phyloP scores from a whole-genome alignment of 441 rosid species.

The Pelargonium myrrhifolium region DNA sequence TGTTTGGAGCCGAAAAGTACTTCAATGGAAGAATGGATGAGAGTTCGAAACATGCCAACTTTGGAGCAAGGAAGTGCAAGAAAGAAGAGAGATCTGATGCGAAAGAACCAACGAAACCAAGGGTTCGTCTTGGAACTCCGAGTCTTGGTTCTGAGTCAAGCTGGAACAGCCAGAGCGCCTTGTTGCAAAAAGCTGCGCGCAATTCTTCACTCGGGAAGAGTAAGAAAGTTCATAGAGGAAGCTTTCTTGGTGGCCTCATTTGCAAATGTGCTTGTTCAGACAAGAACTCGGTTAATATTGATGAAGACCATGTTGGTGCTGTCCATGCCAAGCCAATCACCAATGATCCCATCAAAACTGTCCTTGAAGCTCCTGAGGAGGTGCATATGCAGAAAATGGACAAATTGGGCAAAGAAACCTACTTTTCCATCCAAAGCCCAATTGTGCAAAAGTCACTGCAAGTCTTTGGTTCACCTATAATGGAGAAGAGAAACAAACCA shows the following conservation, averaged over 20 bases:
- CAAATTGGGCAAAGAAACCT: conserved; percentile 17
- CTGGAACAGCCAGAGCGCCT: conserved; percentile 63
- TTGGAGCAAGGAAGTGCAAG: not conserved
- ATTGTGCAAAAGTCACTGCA: conserved; percentile 41
- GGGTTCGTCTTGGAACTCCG: conserved; percentile 19
- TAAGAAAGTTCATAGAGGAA: conserved; percentile 28
- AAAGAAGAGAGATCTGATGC: not conserved
- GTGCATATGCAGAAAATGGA: no score
- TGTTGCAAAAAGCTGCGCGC: conserved; percentile 32
- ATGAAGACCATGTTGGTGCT: conserved; percentile 31
- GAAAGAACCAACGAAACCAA: conserved; percentile 9
- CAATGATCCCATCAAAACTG: conserved; percentile 1
- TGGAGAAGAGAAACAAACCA: conserved; percentile 28
- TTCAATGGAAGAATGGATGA: not conserved
- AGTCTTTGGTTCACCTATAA: conserved; percentile 52
- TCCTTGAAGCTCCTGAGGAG: not conserved
- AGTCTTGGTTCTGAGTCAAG: conserved; percentile 57
- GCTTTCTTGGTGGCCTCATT: conserved; percentile 45
- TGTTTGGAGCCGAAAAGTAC: no score
- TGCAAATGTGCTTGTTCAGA: conserved; percentile 66
- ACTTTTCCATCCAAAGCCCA: conserved; percentile 16
- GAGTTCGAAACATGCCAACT: not conserved
- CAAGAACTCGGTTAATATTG: conserved; percentile 34
- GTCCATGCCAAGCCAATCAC: not conserved
- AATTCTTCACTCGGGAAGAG: conserved; percentile 15